Conservation (phyloP, 768 basidiomycete species). For the Dentipellis sp. region DNA sequence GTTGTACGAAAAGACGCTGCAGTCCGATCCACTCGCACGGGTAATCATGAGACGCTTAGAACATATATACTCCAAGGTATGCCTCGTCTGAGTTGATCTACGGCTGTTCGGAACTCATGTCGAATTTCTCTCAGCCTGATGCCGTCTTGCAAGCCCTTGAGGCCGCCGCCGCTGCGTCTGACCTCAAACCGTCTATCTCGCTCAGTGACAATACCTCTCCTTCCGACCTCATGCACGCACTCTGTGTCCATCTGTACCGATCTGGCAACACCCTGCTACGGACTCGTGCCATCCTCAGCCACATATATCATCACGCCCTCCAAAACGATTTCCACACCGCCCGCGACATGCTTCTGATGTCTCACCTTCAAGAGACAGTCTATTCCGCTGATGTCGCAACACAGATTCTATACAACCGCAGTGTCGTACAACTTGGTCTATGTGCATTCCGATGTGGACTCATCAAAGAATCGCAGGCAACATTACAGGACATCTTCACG, state of each 20-base stretch:
- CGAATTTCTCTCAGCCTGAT: slow-evolving; percentile 59
- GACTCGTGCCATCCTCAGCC: slow-evolving; percentile 94
- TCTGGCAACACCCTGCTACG: slow-evolving; percentile 85
- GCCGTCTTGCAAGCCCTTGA: slow-evolving; percentile 89
- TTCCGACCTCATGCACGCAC: slow-evolving; percentile 72
- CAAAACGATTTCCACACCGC: slow-evolving; percentile 96
- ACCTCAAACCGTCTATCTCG: slow-evolving; percentile 53
- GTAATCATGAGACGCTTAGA: slow-evolving; percentile 94
- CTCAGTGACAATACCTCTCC: slow-evolving; percentile 48
- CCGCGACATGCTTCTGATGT: slow-evolving; percentile 98
- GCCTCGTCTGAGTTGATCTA: slow-evolving; percentile 1
- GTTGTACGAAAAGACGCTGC: slow-evolving; percentile 76
- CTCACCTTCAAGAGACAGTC: slow-evolving; percentile 94
- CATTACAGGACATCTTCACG: slow-evolving; percentile 90
- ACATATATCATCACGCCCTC: slow-evolving; percentile 94
- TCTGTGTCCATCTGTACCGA: slow-evolving; percentile 91
- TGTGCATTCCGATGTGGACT: slow-evolving; percentile 94
- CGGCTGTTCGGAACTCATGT: slow-evolving; percentile 1
- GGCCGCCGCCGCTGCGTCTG: slow-evolving; percentile 46
- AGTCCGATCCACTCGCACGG: slow-evolving; percentile 72
- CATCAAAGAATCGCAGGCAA: slow-evolving; percentile 89
- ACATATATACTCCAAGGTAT: slow-evolving; percentile 96
- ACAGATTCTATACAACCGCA: slow-evolving; percentile 96
- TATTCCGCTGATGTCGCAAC: slow-evolving; percentile 94
- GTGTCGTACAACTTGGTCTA: slow-evolving; percentile 92